Conservation (phyloP, 345 rosid species). For the Acer negundo region DNA sequence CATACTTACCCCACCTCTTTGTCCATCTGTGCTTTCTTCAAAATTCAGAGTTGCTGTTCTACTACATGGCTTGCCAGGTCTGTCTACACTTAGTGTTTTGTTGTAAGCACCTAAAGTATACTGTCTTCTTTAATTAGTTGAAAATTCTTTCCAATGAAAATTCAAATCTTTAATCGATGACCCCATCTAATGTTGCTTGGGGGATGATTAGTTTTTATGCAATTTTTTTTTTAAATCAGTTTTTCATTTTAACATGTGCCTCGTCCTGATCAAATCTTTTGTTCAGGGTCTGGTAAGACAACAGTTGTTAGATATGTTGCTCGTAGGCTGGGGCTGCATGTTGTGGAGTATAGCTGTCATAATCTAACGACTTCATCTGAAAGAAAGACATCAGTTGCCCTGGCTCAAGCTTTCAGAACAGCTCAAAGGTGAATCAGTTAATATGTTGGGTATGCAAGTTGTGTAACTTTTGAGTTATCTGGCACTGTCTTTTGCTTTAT, state of each 20-base stretch:
- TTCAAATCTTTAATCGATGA: slow-evolving; percentile 13
- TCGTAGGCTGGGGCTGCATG: slow-evolving; percentile 76
- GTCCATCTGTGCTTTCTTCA: slow-evolving; percentile 77
- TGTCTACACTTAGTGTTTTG: slow-evolving; percentile 20
- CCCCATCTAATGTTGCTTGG: neutral
- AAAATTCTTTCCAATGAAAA: neutral
- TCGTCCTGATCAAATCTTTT: slow-evolving; percentile 20
- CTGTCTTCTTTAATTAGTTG: neutral
- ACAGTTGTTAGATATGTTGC: slow-evolving; percentile 82
- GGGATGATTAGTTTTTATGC: neutral
- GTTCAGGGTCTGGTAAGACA: slow-evolving; percentile 90
- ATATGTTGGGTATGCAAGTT: slow-evolving; percentile 18
- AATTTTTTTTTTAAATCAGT: neutral
- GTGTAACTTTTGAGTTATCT: slow-evolving; percentile 3
- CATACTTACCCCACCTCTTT: slow-evolving; percentile 76
- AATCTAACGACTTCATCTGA: slow-evolving; percentile 73
- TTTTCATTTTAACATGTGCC: neutral
- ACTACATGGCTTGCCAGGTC: slow-evolving; percentile 75
- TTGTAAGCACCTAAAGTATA: slow-evolving; percentile 15
- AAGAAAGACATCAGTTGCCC: slow-evolving; percentile 66
- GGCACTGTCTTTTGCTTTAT: slow-evolving; percentile 1
- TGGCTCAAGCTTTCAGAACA: slow-evolving; percentile 79
- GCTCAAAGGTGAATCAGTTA: slow-evolving; percentile 73
- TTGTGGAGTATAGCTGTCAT: slow-evolving; percentile 93
- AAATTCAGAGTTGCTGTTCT: slow-evolving; percentile 92